Evolutionary conservation across 148 eudicot species (phyloP).

Genomic region (Bassia scoparia): DNA sequence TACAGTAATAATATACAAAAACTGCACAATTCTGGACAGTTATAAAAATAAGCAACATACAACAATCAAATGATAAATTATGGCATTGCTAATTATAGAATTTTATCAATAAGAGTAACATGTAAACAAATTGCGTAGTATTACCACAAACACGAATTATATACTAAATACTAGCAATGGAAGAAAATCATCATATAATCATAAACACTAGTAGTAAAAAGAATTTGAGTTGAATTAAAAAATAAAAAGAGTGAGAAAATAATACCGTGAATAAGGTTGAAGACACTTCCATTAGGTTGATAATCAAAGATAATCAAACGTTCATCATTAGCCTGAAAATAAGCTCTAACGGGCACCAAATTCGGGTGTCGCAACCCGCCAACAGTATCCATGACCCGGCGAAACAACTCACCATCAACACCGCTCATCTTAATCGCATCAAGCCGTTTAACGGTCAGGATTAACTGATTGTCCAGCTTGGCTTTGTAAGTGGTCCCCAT

Average conservation of each 20-base stretch:
- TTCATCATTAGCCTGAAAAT: constrained; percentile 73
- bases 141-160: too few relatives aligned
- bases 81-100: too few relatives aligned
- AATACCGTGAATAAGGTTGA: constrained; percentile 77
- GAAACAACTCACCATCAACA: constrained; percentile 47
- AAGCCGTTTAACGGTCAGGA: constrained; percentile 69
- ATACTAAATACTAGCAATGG: too few relatives aligned
- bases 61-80: too few relatives aligned
- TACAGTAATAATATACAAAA: too few relatives aligned
- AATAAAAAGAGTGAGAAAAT: neutral
- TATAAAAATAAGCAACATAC: too few relatives aligned
- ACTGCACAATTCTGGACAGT: too few relatives aligned
- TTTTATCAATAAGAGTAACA: too few relatives aligned
- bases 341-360: constrained; percentile 75
- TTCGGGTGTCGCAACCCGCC: constrained; percentile 76
- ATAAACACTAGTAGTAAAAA: neutral
- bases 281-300: constrained; percentile 87
- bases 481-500: constrained; percentile 86
- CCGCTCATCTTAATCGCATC: constrained; percentile 58
- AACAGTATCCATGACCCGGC: constrained; percentile 58
- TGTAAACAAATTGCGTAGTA: too few relatives aligned
- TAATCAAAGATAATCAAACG: constrained; percentile 68
- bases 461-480: constrained; percentile 52
- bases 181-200: too few relatives aligned
- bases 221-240: neutral